phyloP scores from a whole-genome alignment of 1,284 basidiomycete genomes.

The Fomes fomentarius region DNA sequence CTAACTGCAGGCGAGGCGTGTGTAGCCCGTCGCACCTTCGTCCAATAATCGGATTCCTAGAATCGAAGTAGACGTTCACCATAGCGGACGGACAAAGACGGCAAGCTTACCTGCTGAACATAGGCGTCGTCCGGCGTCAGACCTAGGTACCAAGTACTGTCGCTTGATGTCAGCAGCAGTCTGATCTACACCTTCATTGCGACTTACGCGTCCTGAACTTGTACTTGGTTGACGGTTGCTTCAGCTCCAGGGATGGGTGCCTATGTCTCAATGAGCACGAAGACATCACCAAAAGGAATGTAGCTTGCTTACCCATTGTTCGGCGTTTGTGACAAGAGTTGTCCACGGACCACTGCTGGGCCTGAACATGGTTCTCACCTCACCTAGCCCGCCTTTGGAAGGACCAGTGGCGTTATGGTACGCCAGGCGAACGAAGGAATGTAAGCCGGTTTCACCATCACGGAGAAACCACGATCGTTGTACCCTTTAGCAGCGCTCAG shows the following conservation, averaged over 20 bases:
- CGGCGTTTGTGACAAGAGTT: conserved; percentile 28
- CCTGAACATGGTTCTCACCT: conserved; percentile 34
- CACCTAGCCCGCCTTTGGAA: conserved; percentile 26
- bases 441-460: conserved; percentile 30
- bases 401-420: conserved; percentile 27
- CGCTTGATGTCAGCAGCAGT: neutral
- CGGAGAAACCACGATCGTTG: conserved; percentile 35
- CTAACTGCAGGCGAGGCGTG: neutral
- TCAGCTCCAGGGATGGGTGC: conserved; percentile 27
- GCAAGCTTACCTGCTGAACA: conserved; percentile 15
- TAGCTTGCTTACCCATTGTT: conserved; percentile 27
- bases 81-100: neutral
- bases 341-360: conserved; percentile 31
- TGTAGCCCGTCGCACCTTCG: conserved; percentile 18
- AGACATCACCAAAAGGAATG: no score
- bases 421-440: conserved; percentile 31
- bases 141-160: conserved; percentile 24
- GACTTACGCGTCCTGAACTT: conserved; percentile 33
- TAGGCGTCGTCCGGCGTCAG: conserved; percentile 21
- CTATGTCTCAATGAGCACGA: conserved; percentile 1
- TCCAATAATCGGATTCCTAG: conserved; percentile 34
- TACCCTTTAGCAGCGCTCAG: conserved; percentile 1
- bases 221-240: conserved; percentile 25
- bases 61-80: no score
- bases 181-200: no score